These are phyloP conservation scores for Favolaschia claudopus DNA, from an alignment of 768 basidiomycete genomes.

Conservation along the genomic window DNA sequence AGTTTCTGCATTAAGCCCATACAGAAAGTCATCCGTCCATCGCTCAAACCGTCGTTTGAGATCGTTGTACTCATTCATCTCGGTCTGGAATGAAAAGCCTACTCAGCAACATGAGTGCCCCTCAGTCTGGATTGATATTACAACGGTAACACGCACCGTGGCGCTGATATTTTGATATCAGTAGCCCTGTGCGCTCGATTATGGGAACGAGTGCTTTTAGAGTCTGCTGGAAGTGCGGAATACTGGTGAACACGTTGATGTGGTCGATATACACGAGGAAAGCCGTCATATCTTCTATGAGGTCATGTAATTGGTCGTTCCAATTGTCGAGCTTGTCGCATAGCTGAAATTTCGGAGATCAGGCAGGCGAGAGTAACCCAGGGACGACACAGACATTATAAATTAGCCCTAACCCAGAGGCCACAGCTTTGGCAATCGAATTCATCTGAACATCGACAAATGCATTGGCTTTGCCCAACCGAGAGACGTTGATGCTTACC, in stretches of 20 bases:
- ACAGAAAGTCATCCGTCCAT: constrained; percentile 4
- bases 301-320: constrained; percentile 8
- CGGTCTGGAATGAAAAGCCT: constrained; percentile 1
- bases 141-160: background rate
- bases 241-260: background rate
- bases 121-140: background rate
- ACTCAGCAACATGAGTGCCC: background rate
- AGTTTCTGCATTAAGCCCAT: background rate
- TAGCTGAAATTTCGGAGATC: background rate
- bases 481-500: background rate
- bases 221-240: background rate
- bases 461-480: background rate
- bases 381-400: background rate
- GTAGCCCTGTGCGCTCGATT: background rate
- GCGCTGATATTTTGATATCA: constrained; percentile 5
- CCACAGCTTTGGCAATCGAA: constrained; percentile 6
- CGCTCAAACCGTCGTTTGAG: constrained; percentile 9
- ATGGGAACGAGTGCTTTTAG: background rate
- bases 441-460: background rate
- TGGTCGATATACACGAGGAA: constrained; percentile 2
- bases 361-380: background rate
- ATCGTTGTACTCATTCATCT: constrained; percentile 5
- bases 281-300: constrained; percentile 13
- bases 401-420: background rate
- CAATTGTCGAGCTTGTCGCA: constrained; percentile 1